Percentiles rank a stretch among this genome's conserved stretches.
These are phyloP conservation scores for Pyricularia grisea DNA, from an alignment of 2,329 filamentous ascomycete species.

Conservation along the genomic window DNA sequence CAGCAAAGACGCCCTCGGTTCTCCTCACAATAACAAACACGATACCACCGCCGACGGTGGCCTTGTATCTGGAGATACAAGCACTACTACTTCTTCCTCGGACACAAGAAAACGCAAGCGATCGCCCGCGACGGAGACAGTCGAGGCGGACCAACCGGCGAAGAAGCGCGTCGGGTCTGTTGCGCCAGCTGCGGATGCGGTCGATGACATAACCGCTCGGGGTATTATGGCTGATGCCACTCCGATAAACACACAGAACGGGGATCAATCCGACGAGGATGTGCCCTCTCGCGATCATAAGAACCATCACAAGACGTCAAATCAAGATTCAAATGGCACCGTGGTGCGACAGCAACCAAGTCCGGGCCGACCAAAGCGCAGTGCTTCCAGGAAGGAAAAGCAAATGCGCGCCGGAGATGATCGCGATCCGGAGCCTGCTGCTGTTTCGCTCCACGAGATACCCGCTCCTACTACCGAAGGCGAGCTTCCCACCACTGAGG, in stretches of 20 bases:
- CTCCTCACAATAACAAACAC: conserved; percentile 14
- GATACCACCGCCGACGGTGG: conserved; percentile 9
- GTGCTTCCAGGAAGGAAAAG: conserved; percentile 22
- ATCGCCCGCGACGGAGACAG: conserved; percentile 31
- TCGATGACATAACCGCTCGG: conserved; percentile 25
- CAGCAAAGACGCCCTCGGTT: background rate
- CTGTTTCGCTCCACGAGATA: background rate
- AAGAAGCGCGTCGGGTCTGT: conserved; percentile 46
- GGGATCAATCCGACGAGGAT: conserved; percentile 21
- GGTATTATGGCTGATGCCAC: conserved; percentile 15
- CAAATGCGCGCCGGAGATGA: conserved; percentile 8
- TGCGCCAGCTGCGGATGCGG: conserved; percentile 24
- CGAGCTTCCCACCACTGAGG: conserved; percentile 12
- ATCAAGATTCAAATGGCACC: background rate
- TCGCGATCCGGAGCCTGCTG: background rate
- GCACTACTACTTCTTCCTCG: conserved; percentile 13
- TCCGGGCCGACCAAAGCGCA: conserved; percentile 16
- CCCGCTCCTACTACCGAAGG: conserved; percentile 11
- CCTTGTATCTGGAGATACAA: conserved; percentile 19
- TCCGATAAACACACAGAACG: conserved; percentile 18
- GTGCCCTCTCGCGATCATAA: conserved; percentile 11
- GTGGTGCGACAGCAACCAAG: conserved; percentile 14
- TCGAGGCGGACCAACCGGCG: conserved; percentile 36
- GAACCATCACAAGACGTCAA: background rate
- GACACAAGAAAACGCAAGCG: conserved; percentile 42